phyloP scores from a whole-genome alignment of 352 stramenopile species.

The Lagenidium giganteum region DNA sequence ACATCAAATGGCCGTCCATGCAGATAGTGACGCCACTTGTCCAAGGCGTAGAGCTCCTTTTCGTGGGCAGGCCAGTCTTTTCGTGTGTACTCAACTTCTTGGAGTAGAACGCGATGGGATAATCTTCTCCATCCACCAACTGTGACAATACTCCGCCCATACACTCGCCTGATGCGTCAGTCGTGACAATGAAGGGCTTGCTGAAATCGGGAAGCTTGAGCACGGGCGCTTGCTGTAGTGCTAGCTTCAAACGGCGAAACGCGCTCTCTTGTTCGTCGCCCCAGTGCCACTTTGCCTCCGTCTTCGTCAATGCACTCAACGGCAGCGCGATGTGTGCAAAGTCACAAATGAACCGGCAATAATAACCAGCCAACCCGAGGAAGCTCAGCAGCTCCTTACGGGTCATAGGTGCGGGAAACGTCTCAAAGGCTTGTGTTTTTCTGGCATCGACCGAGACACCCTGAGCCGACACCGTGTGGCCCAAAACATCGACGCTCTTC shows the following conservation, averaged over 20 bases:
- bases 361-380: slow-evolving; percentile 20
- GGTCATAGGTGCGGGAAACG: slow-evolving; percentile 3
- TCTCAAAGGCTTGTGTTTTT: slow-evolving; percentile 20
- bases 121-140: slow-evolving; percentile 4
- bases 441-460: slow-evolving; percentile 15
- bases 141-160: slow-evolving; percentile 10
- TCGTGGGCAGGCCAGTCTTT: slow-evolving; percentile 15
- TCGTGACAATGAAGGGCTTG: no score
- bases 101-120: no score
- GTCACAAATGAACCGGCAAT: slow-evolving; percentile 21
- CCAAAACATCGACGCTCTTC: slow-evolving; percentile 16
- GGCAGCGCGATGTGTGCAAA: slow-evolving; percentile 15
- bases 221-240: slow-evolving; percentile 22
- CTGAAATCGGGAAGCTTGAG: no score
- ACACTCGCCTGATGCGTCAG: no score
- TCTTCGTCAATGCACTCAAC: slow-evolving; percentile 20
- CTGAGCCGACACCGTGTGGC: slow-evolving; percentile 15
- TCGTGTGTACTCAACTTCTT: slow-evolving; percentile 4
- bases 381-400: slow-evolving; percentile 19
- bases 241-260: slow-evolving; percentile 13
- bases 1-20: slow-evolving; percentile 10
- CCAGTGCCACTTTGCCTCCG: slow-evolving; percentile 13
- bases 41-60: slow-evolving; percentile 16
- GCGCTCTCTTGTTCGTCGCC: slow-evolving; percentile 2
- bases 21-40: slow-evolving; percentile 19